Evolutionary conservation across 345 rosid genomes (phyloP), one percentile per base, ranked within the genome.

Genomic region (Arabis hirsuta): DNA sequence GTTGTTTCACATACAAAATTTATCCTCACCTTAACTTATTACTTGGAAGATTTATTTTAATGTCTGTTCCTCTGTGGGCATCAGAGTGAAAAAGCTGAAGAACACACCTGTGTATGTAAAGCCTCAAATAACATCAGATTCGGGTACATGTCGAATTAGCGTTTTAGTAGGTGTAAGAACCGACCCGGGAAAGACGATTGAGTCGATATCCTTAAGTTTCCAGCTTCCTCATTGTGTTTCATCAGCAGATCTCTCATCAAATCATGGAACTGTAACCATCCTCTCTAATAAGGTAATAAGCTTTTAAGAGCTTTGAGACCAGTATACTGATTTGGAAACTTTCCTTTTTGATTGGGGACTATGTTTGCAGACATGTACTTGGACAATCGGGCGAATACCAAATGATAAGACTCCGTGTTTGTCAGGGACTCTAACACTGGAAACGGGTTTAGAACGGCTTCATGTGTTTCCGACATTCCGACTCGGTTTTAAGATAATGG

Each of bases 361-460:
- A 31, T 34, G 67, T 43, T 19, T 76, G 78, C 86, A 95, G 99
- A 81, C 65, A 11, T 95, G 99, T 80, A 65, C 81, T 34, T 95
- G 98, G 98, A 82, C 96, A 3, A 90, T 91, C 14, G 98, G 93
- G 60, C 72, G 92, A 65, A 91, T 90, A 51, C 96, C 96, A 0
- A 90, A 85, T 73, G 97, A 95, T 73, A 88, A 82, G 75, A 73
- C 98, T 26, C 99, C 99, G 10, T 81, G 88, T 36, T 78, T 95
- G 71, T 82, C 88, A 0, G 99, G 99, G 16, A 86, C 89, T 24
- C 71, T 91, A 53, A 11, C 55, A 70, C 87, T 95, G 0, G 88
- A 84, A 74, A 53, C 81, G 0, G 96, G 90, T 24, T 76, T 90
- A 53, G 88, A 90, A 32, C 78, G 83, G 16, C 96, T 91, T 65